Base-by-base conservation (phyloP, 2,329 filamentous ascomycete genomes). In the Remersonia thermophila region DNA sequence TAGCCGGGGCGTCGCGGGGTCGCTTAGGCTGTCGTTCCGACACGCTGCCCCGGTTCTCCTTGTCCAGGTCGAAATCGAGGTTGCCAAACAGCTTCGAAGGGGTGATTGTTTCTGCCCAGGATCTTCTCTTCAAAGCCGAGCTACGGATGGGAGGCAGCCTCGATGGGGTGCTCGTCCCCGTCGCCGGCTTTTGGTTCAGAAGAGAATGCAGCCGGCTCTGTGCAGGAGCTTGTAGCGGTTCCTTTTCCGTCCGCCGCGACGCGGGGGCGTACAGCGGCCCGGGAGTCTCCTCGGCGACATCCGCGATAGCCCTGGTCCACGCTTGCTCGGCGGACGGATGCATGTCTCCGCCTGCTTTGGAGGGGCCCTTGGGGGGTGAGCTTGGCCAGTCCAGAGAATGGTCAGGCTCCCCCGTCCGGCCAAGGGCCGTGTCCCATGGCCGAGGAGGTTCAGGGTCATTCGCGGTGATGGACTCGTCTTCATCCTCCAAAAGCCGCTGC, bases 261-360 rank as follows among this genome's bases (percentile, higher is more conserved):
- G 25, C 16, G 4, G 38, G 36, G 12, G 41, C 30, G 10, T 38
- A 14, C 14, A 41, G 32, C 4, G 26, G 20, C 11, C 33, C 28
- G 9, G 23, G 25, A 12, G 7, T n/a, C 27, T 44, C 46, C 28
- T 47, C 44, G 8, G 43, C 45, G 13, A 47, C 29, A 17, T 42
- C 43, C 2, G 45, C 40, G 18, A 47, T 31, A 9, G 20, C 20
- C 5, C n/a, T n/a, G n/a, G n/a, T n/a, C n/a, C n/a, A n/a, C n/a
- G n/a, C n/a, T n/a, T n/a, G n/a, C n/a, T n/a, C n/a, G n/a, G n/a
- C n/a, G n/a, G n/a, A n/a, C n/a, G n/a, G n/a, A n/a, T n/a, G n/a
- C n/a, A n/a, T n/a, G n/a, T n/a, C n/a, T n/a, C n/a, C n/a, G n/a
- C n/a, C n/a, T n/a, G n/a, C n/a, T n/a, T 23, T 23, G 20, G 20